Evolutionary conservation across 768 basidiomycete genomes (phyloP), one percentile per base, ranked within the genome.

Genomic region (Pleurotus tuber-regium): DNA sequence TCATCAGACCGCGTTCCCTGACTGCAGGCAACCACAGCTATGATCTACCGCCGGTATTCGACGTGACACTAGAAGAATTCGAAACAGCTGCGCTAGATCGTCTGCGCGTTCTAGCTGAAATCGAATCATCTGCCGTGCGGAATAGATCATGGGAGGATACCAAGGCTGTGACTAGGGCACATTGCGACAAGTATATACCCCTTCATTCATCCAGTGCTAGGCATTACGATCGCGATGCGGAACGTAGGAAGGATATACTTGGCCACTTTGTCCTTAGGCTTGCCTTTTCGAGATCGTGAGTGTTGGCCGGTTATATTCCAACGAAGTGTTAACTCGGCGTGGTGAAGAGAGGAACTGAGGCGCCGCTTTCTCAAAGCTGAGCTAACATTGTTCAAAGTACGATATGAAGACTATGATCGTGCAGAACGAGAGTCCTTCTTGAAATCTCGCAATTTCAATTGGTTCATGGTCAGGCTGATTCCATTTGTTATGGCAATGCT

Each of bases 281-380:
- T 33, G 95, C 97, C 4, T 98, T 99, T 69, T 97, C 95, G 70
- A 84, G 92, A 51, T 92, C 93, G 95, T 98, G 69, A 65, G 94
- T 84, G 43, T 30, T 53, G 16, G 28, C 14, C 35, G 25, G 28
- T 40, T 26, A 30, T 36, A 18, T 18, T 25, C 52, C 25, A 16
- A 35, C 16, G 33, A 38, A 23, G 33, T 41, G 9, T 38, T 52
- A 47, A 31, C 31, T 44, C 50, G 8, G 51, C 51, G n/a, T 33
- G 21, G 49, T 29, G 26, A 54, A 98, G 95, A 29, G 95, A 97
- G 60, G 96, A 99, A 42, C 75, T 99, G 30, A 76, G 95, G 51
- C 74, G 83, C 35, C 79, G 95, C 43, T 99, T 96, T 63, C 75
- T 97, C 52, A 92, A 91, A 61, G 89, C 93, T 4, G 97, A 99